Evolutionary conservation across 371 early-diverging fungal species (phyloP).

Genomic region (Mortierella sp.): DNA sequence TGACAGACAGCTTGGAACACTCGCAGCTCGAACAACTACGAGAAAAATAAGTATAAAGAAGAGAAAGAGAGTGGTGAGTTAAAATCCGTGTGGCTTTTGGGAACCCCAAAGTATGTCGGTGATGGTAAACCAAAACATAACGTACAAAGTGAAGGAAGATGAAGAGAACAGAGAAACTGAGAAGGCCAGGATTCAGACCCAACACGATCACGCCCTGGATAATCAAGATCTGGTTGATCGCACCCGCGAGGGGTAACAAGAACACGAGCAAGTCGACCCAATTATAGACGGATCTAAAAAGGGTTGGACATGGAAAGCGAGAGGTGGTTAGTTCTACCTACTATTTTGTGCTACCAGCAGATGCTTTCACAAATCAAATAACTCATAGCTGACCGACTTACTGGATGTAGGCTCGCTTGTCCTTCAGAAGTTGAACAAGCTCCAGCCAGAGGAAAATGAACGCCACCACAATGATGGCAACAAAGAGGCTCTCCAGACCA

Average conservation of each 20-base stretch:
- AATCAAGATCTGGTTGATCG: neutral
- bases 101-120: no score
- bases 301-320: no score
- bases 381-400: neutral
- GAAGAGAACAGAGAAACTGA: conserved; percentile 16
- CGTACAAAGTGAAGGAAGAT: conserved; percentile 18
- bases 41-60: neutral
- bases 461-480: conserved; percentile 10
- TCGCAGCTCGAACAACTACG: conserved; percentile 9
- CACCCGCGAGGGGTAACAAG: conserved; percentile 1
- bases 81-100: no score
- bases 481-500: neutral
- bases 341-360: neutral
- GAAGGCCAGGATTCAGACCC: neutral
- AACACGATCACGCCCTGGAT: neutral
- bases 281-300: conserved; percentile 5
- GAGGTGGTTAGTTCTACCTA: neutral
- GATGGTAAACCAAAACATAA: no score
- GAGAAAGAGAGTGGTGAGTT: no score
- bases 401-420: neutral
- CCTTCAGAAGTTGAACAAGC: neutral
- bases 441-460: conserved; percentile 16
- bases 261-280: conserved; percentile 4
- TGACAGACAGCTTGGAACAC: conserved; percentile 5
- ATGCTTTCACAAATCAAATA: neutral